phyloP scores from a whole-genome alignment of 2,329 filamentous ascomycete species.

The Achaetomium macrosporum region DNA sequence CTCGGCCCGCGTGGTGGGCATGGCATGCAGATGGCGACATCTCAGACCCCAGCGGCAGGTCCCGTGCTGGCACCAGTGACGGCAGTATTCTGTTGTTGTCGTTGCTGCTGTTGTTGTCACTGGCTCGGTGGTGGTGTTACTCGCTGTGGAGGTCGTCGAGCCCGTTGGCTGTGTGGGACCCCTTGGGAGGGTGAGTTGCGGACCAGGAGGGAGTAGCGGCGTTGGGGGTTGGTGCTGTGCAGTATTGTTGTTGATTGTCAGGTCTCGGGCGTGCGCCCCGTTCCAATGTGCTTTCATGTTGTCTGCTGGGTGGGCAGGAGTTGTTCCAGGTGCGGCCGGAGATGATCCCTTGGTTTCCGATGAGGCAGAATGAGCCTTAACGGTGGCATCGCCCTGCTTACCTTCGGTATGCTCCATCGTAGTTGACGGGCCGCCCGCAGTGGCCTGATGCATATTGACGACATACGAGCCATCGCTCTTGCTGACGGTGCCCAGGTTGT shows the following conservation, averaged over 20 bases:
- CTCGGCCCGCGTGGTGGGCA: conserved; percentile 39
- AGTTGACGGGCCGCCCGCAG: too few relatives aligned
- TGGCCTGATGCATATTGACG: conserved; percentile 22
- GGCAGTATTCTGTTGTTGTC: conserved; percentile 30
- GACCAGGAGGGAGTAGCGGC: not conserved
- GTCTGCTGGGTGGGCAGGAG: conserved; percentile 12
- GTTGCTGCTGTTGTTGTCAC: not conserved
- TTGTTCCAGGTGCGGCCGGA: conserved; percentile 10
- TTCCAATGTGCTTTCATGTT: conserved; percentile 8
- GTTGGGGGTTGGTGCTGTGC: not conserved
- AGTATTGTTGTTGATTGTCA: not conserved
- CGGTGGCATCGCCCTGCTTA: not conserved
- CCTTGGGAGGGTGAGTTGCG: not conserved
- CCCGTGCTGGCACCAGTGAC: conserved; percentile 45
- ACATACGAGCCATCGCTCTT: conserved; percentile 25
- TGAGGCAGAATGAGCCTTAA: not conserved
- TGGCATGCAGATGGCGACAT: conserved; percentile 42
- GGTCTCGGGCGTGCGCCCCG: not conserved
- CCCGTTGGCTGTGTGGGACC: too few relatives aligned
- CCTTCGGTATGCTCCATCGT: not conserved
- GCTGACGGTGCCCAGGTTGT: conserved; percentile 32
- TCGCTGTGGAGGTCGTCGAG: too few relatives aligned
- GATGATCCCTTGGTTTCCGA: not conserved
- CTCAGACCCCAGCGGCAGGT: conserved; percentile 39
- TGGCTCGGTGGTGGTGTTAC: not conserved